Evolutionary conservation across 352 stramenopile genomes (phyloP).

Genomic region (Aphanomyces astaci): DNA sequence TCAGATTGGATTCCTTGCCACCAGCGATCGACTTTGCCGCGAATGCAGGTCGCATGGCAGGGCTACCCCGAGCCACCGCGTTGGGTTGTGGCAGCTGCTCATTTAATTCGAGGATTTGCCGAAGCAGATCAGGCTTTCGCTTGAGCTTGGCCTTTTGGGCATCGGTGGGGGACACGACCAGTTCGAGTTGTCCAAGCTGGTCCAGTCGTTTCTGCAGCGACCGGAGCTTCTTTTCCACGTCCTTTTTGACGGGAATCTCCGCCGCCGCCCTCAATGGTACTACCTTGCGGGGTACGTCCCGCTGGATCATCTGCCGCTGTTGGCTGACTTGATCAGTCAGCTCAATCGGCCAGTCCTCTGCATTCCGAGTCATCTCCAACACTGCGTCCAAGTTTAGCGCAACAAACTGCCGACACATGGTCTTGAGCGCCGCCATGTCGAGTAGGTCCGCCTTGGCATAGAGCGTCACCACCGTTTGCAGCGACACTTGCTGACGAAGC

Average conservation of each 20-base stretch:
- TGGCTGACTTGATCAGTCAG: slow-evolving; percentile 24
- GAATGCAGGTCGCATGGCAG: too few relatives aligned
- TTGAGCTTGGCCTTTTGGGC: slow-evolving; percentile 14
- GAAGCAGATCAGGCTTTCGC: slow-evolving; percentile 1
- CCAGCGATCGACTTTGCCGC: too few relatives aligned
- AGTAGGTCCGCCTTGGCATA: slow-evolving; percentile 57
- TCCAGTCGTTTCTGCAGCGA: slow-evolving; percentile 9
- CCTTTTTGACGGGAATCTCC: not conserved
- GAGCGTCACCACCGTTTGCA: slow-evolving; percentile 49
- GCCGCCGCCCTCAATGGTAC: not conserved
- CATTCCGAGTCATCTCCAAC: slow-evolving; percentile 50
- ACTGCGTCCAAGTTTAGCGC: slow-evolving; percentile 64
- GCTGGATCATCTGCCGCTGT: not conserved
- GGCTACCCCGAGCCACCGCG: too few relatives aligned
- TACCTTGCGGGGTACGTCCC: not conserved
- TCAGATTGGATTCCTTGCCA: too few relatives aligned
- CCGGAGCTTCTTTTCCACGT: slow-evolving; percentile 16
- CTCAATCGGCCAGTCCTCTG: slow-evolving; percentile 55
- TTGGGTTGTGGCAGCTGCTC: not conserved
- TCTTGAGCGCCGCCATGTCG: slow-evolving; percentile 35
- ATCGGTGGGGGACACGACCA: not conserved
- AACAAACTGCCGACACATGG: slow-evolving; percentile 56
- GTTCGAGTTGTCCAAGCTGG: slow-evolving; percentile 11
- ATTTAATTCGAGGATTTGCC: not conserved
- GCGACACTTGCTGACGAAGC: slow-evolving; percentile 43